Evolutionary conservation across 2,329 filamentous ascomycete genomes (phyloP), one percentile per base, ranked within the genome.

Genomic region (Ophiostoma pallidulum): DNA sequence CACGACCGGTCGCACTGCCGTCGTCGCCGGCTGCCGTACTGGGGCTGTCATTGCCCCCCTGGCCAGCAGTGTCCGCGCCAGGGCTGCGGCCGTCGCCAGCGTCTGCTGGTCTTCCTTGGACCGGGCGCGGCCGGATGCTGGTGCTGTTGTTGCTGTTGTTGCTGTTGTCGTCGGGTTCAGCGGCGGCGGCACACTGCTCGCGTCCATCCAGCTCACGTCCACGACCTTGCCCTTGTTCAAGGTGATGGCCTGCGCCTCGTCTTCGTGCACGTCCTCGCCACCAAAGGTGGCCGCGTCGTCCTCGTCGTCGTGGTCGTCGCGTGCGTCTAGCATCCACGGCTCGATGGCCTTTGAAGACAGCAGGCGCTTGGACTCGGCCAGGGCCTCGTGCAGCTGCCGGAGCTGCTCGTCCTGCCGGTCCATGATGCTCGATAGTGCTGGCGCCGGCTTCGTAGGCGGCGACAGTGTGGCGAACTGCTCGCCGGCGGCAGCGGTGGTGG

Each of bases 321-420:
- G 19, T 3, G 36, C 41, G 13, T 45, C 36, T 8, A 42, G 12
- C 18, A 43, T 39, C 51, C 51, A 53, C 13, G 51, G 49, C 33
- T 47, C 46, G 22, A 51, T 41, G 18, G 44, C 43, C 39, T 47
- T 45, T 8, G 26, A 37, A 8, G 38, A 47, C 39, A 53, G 33
- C 22, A 47, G 24, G 4, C 36, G 45, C 22, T 45, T 45, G 6
- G 52, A 54, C 16, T 47, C 45, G 4, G 45, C 45, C 26, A 54
- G 29, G 3, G 46, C 44, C 6, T 49, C 48, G n/a, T 49, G 44
- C 44, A 53, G 44, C 26, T 44, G 36, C 7, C 28, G 49, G 29
- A 53, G 46, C 39, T 45, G 47, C 7, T 47, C 39, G 8, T 48
- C 51, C 14, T 48, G 47, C 8, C n/a, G 19, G 24, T 33, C 12